phyloP scores from a whole-genome alignment of 768 basidiomycete genomes.

The Boletus reticulatus region DNA sequence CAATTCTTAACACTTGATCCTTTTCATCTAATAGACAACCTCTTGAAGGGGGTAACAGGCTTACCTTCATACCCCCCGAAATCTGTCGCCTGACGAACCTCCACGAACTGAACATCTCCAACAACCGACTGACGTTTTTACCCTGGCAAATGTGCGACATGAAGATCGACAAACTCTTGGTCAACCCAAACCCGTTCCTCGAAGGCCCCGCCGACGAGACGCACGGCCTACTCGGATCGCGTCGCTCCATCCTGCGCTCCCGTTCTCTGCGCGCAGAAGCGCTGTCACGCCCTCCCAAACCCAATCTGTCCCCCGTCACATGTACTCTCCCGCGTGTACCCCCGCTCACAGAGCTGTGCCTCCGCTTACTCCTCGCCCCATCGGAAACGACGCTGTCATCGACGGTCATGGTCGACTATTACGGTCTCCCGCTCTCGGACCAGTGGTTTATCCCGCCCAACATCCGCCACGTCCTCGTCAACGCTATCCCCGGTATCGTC shows the following conservation, averaged over 20 bases:
- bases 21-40: neutral
- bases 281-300: neutral
- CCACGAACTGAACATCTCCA: constrained; percentile 57
- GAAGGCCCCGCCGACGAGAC: constrained; percentile 18
- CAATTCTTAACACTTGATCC: neutral
- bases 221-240: constrained; percentile 3
- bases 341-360: constrained; percentile 36
- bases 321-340: constrained; percentile 22
- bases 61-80: constrained; percentile 61
- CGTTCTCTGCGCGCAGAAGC: constrained; percentile 8
- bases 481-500: constrained; percentile 30
- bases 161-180: constrained; percentile 43
- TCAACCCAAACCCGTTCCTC: constrained; percentile 64
- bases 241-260: constrained; percentile 14
- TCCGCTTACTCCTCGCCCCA: constrained; percentile 37
- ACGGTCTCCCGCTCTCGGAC: constrained; percentile 32
- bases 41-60: constrained; percentile 50
- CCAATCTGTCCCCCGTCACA: constrained; percentile 20
- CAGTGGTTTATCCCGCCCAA: constrained; percentile 24
- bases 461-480: constrained; percentile 25
- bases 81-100: constrained; percentile 54
- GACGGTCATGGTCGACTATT: constrained; percentile 21
- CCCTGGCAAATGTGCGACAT: constrained; percentile 66
- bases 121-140: constrained; percentile 56
- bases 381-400: constrained; percentile 1